Base-by-base conservation (phyloP, 345 rosid genomes). In the Eucalyptus virginea region DNA sequence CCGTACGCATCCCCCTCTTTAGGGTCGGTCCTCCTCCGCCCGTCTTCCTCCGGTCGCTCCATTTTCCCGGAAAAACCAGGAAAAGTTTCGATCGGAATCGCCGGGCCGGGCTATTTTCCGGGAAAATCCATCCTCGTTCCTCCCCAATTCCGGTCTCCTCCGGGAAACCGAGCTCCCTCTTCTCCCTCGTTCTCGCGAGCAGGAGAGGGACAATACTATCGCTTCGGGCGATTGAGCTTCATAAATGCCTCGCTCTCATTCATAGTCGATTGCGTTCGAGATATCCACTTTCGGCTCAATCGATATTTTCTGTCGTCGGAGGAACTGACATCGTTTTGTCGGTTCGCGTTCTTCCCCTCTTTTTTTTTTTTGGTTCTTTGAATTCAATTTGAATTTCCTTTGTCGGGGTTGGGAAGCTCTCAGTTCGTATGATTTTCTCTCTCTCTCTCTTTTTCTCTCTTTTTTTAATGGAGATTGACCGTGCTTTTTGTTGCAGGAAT, bases 1-100 rank as follows among this genome's bases (percentile, higher is more conserved):
- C 65, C 16, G 7, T 16, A 11, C 67, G 32, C 69, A 3, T 6
- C 32, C 69, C 69, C 89, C 44, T 21, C 47, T 3, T 40, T 19
- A 6, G 47, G 30, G 69, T 37, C 58, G 58, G 58, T 52, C 58
- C 58, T 52, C 58, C 87, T 37, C 81, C 62, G 48, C 40, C 50
- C 69, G 32, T 16, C 88, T 52, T 4, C 30, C 77, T 24, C 88
- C 91, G 95, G 94, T 89, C 94, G 93, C 92, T 60, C 87, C 87
- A 81, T 88, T 88, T 91, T 88, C 91, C 93, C 89, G 93, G 92
- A 86, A 89, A 91, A 91, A 88, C 89, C 42, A 42, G 32, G 16
- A 30, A 34, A 23, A 65, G 67, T 40, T 32, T 37, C 40, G 62
- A 86, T 89, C 90, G 81, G 48, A 24, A 18, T 85, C 17, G 48